Conservation (phyloP, 306 rosid species). For the Lagenaria siceraria region DNA sequence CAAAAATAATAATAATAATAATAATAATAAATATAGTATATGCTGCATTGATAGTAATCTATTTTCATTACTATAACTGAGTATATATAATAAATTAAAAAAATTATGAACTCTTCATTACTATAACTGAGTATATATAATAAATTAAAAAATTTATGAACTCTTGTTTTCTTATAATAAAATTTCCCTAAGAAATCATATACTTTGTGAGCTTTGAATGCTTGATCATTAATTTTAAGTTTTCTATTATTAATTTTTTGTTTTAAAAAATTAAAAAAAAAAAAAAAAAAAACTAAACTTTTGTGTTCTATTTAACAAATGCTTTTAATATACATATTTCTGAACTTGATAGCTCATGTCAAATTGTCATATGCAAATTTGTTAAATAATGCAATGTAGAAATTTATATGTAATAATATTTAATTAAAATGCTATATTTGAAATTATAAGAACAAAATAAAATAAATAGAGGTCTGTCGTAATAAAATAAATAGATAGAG, state of each 20-base stretch:
- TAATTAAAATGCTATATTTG: neutral
- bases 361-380: too few species aligned
- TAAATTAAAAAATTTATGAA: neutral
- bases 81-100: neutral
- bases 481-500: too few species aligned
- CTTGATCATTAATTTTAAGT: too few species aligned
- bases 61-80: neutral
- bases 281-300: too few species aligned
- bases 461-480: neutral
- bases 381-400: too few species aligned
- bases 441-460: neutral
- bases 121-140: neutral
- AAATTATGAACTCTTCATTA: neutral
- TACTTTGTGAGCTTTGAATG: too few species aligned
- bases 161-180: neutral
- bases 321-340: too few species aligned
- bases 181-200: too few species aligned
- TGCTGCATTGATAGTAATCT: neutral
- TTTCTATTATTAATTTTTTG: too few species aligned
- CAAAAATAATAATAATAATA: neutral
- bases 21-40: neutral
- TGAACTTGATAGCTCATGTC: too few species aligned
- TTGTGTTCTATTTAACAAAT: too few species aligned
- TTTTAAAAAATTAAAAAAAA: too few species aligned
- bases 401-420: neutral